These are phyloP conservation scores for Panicum miliaceum DNA, from an alignment of 176 grass and related monocot genomes.

Conservation along the genomic window DNA sequence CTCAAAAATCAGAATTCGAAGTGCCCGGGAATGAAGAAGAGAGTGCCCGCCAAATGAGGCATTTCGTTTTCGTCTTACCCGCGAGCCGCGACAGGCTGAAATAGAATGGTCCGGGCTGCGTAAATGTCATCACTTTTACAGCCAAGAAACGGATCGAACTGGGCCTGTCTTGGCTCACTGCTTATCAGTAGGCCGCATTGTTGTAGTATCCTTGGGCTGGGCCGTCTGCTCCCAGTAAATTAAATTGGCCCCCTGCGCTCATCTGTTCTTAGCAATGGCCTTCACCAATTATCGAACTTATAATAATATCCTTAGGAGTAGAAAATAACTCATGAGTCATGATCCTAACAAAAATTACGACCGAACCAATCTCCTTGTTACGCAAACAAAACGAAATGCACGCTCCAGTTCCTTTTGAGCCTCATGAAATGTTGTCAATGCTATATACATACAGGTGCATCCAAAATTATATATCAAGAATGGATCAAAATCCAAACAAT, in stretches of 20 bases:
- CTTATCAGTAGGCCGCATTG: no score
- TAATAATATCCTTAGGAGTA: not conserved
- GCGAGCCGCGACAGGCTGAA: not conserved
- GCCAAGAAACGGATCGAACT: not conserved
- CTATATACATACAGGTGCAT: not conserved
- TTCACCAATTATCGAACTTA: not conserved
- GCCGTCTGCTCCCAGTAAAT: not conserved
- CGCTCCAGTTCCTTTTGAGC: not conserved
- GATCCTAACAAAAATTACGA: not conserved
- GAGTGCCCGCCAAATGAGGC: not conserved
- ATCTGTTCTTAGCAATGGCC: no score
- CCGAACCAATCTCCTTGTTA: not conserved
- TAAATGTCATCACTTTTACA: not conserved
- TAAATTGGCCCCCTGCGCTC: not conserved
- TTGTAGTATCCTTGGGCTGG: not conserved
- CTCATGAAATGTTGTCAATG: slow-evolving; percentile 14
- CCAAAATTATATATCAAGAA: not conserved
- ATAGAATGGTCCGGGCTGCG: not conserved
- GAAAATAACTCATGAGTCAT: not conserved
- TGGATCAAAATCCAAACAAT: slow-evolving; percentile 8
- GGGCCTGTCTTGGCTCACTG: not conserved
- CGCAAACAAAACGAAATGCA: not conserved
- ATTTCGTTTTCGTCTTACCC: not conserved
- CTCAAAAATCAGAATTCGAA: slow-evolving; percentile 12
- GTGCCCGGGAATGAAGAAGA: slow-evolving; percentile 24